These are phyloP conservation scores for Cladophialophora bantiana DNA, from an alignment of 2,329 filamentous ascomycete species.

Conservation along the genomic window DNA sequence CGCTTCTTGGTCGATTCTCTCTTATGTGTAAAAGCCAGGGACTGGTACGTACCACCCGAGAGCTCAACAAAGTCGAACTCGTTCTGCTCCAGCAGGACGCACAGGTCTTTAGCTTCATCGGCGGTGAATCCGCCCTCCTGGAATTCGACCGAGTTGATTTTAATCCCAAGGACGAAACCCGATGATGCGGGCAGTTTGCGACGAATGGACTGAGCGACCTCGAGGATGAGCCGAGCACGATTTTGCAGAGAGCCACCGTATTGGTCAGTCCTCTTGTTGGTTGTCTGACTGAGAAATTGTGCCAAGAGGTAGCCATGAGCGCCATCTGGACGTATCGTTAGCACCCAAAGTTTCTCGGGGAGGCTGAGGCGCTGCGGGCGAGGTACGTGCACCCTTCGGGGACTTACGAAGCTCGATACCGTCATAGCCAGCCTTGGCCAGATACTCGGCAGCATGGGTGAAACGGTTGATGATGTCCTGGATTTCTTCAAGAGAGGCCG, in stretches of 20 bases:
- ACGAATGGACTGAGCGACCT: constrained; percentile 55
- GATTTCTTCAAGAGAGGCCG: constrained; percentile 50
- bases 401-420: constrained; percentile 50
- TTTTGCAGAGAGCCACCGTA: constrained; percentile 73
- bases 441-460: constrained; percentile 66
- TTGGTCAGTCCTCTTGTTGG: constrained; percentile 66
- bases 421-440: constrained; percentile 67
- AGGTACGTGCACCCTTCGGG: background rate
- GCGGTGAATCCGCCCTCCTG: constrained; percentile 55
- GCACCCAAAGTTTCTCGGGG: background rate
- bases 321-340: constrained; percentile 44
- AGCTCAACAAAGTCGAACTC: constrained; percentile 62
- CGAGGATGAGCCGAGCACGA: constrained; percentile 66
- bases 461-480: constrained; percentile 65
- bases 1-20: constrained; percentile 63
- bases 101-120: constrained; percentile 58
- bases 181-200: constrained; percentile 32
- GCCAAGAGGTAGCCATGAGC: constrained; percentile 66
- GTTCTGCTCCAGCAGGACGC: constrained; percentile 44
- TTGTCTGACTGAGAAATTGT: constrained; percentile 61
- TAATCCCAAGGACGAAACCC: constrained; percentile 61
- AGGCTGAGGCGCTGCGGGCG: too few relatives aligned
- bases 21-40: constrained; percentile 59
- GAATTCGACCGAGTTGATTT: constrained; percentile 65
- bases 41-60: constrained; percentile 66